Evolutionary conservation across 371 early-diverging fungal species (phyloP).

Genomic region (Mortierella sp.): DNA sequence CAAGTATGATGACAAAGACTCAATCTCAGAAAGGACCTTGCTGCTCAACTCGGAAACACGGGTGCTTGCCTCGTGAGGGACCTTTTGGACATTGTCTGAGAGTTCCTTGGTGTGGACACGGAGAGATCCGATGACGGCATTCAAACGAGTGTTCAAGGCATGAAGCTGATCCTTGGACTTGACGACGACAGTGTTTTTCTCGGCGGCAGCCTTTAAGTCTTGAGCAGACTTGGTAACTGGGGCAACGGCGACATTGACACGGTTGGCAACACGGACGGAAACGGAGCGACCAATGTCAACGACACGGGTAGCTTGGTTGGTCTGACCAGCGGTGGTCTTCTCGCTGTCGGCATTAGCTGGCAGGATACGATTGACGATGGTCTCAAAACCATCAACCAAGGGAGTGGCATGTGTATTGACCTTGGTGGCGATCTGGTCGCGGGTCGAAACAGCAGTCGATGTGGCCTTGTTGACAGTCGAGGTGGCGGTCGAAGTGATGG

Average conservation of each 20-base stretch:
- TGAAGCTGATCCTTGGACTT: conserved; percentile 50
- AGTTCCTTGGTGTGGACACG: conserved; percentile 41
- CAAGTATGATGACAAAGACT: conserved; percentile 59
- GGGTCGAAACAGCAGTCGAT: conserved; percentile 33
- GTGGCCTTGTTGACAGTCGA: too few species aligned
- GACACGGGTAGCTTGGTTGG: conserved; percentile 53
- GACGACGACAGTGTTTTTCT: conserved; percentile 43
- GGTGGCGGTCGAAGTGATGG: too few species aligned
- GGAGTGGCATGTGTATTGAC: conserved; percentile 54
- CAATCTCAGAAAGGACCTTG: conserved; percentile 55
- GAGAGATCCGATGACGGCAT: conserved; percentile 35
- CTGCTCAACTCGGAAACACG: conserved; percentile 54
- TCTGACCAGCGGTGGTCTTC: conserved; percentile 32
- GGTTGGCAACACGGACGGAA: conserved; percentile 42
- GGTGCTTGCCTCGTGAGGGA: conserved; percentile 28
- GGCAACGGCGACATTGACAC: conserved; percentile 40
- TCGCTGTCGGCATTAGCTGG: conserved; percentile 37
- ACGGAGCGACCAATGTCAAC: conserved; percentile 51
- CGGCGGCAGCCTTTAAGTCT: conserved; percentile 35
- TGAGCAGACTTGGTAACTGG: conserved; percentile 41
- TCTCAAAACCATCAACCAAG: conserved; percentile 47
- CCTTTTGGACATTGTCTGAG: conserved; percentile 44
- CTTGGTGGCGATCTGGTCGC: conserved; percentile 34
- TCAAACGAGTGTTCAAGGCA: conserved; percentile 45
- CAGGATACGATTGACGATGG: conserved; percentile 40